Base-by-base conservation (phyloP, 2,329 filamentous ascomycete genomes). In the Pseudocercospora vitis region DNA sequence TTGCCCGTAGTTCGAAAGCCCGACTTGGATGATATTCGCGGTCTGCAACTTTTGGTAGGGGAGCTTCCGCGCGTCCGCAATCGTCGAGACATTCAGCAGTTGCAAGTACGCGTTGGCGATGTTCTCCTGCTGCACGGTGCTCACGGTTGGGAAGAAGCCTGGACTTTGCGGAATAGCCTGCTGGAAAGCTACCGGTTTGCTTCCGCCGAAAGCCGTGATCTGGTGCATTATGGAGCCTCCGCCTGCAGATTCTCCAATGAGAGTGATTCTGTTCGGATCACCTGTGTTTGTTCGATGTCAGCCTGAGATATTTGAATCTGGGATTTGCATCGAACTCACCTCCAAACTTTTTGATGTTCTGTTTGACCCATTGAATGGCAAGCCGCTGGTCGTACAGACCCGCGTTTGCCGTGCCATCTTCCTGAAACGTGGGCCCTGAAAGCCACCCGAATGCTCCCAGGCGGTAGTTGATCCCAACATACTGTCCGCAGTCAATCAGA, bases 151-250 rank as follows among this genome's bases (percentile, higher is more conserved):
- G 6, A 63, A 46, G 66, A 72, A 78, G 8, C 74, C 76, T 3
- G 76, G 75, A 33, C 74, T 77, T 56, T 79, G 77, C 1, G 72
- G 48, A 5, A 79, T 71, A 7, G 76, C 76, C 55, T 73, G 71
- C 42, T 69, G 56, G 62, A 79, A 80, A 18, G 42, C 5, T 12
- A 32, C 23, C 12, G 42, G 28, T 9, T 26, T 63, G 11, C 64
- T 60, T 7, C 76, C 78, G 28, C 78, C 79, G 35, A 62, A 65
- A 7, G 67, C 70, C 11, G 79, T 82, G 55, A 82, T 76, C 51
- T 83, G 79, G 59, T 82, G 78, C 68, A 81, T 73, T 52, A 83
- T 75, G 2, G 74, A 78, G 0, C 78, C 78, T 6, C 71, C 79
- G 23, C 80, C 80, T 7, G 80, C 78, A 12, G 74, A 78, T 55